Evolutionary conservation across 2,329 filamentous ascomycete genomes (phyloP).

Genomic region (Arthrobotrys iridis): DNA sequence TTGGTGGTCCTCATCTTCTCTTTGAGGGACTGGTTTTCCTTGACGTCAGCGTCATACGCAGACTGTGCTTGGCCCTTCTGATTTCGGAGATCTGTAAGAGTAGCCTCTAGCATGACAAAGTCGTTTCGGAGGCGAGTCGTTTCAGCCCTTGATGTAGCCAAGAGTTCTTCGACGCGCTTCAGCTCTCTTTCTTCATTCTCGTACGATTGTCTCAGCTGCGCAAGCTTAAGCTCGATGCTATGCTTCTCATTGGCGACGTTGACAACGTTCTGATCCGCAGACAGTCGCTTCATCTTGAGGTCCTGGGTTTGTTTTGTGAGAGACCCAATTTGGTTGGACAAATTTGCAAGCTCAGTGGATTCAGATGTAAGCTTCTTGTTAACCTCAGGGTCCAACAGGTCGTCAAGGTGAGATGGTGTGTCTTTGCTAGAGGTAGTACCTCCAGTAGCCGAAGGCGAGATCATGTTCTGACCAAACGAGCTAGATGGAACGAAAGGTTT

Average conservation of each 20-base stretch:
- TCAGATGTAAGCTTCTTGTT: conserved; percentile 89
- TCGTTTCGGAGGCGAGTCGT: conserved; percentile 86
- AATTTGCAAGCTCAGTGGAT: conserved; percentile 89
- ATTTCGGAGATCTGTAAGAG: conserved; percentile 79
- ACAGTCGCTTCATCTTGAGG: conserved; percentile 81
- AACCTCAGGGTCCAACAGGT: conserved; percentile 89
- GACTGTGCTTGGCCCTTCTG: conserved; percentile 81
- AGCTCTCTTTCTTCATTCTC: conserved; percentile 93
- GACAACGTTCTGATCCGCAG: conserved; percentile 81
- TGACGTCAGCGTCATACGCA: conserved; percentile 83
- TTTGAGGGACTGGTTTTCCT: conserved; percentile 85
- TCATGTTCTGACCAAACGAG: conserved; percentile 85
- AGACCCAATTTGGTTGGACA: conserved; percentile 93
- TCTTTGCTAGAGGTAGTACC: conserved; percentile 65
- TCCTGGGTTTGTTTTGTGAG: conserved; percentile 94
- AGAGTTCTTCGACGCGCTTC: conserved; percentile 82
- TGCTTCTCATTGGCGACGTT: conserved; percentile 87
- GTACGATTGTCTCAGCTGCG: conserved; percentile 86
- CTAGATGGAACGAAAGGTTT: conserved; percentile 94
- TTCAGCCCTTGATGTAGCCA: conserved; percentile 78
- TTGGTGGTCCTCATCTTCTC: conserved; percentile 87
- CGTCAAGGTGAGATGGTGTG: conserved; percentile 72
- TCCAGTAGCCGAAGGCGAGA: conserved; percentile 76
- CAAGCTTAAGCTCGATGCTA: conserved; percentile 87
- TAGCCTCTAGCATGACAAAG: conserved; percentile 81